Conservation (phyloP, 345 rosid genomes). For the Lagerstroemia speciosa region DNA sequence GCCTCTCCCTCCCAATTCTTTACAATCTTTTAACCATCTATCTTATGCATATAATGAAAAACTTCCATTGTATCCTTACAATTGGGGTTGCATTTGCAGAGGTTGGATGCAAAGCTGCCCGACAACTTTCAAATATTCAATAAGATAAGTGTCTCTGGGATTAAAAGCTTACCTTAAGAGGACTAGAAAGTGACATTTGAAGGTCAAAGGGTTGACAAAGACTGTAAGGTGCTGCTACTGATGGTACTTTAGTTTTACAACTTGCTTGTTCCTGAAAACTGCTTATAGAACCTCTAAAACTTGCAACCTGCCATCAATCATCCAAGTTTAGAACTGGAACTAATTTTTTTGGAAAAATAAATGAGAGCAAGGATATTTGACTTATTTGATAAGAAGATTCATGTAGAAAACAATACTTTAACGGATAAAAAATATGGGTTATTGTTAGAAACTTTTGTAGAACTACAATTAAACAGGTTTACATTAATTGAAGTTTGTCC, state of each 20-base stretch:
- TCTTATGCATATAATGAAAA: not conserved
- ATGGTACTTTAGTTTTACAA: slow-evolving; percentile 49
- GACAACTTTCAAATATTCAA: not conserved
- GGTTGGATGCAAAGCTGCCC: not conserved
- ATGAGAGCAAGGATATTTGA: too few species aligned
- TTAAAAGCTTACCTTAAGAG: slow-evolving; percentile 41
- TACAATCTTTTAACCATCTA: not conserved
- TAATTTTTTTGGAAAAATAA: too few species aligned
- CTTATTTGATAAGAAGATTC: too few species aligned
- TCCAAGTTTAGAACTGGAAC: too few species aligned
- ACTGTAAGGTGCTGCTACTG: slow-evolving; percentile 55
- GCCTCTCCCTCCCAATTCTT: not conserved
- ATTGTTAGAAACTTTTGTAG: too few species aligned
- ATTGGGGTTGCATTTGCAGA: not conserved
- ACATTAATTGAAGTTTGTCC: too few species aligned
- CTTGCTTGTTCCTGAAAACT: slow-evolving; percentile 90
- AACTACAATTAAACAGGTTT: too few species aligned
- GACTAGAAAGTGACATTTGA: slow-evolving; percentile 60
- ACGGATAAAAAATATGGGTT: too few species aligned
- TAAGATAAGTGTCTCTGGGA: too few species aligned
- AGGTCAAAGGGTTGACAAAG: slow-evolving; percentile 68
- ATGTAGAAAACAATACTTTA: too few species aligned
- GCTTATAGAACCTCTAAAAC: slow-evolving; percentile 81
- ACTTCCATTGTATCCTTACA: too few species aligned
- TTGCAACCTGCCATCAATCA: slow-evolving; percentile 90